Base-by-base conservation (phyloP, 1,284 basidiomycete species). In the Austroboletus niveus region DNA sequence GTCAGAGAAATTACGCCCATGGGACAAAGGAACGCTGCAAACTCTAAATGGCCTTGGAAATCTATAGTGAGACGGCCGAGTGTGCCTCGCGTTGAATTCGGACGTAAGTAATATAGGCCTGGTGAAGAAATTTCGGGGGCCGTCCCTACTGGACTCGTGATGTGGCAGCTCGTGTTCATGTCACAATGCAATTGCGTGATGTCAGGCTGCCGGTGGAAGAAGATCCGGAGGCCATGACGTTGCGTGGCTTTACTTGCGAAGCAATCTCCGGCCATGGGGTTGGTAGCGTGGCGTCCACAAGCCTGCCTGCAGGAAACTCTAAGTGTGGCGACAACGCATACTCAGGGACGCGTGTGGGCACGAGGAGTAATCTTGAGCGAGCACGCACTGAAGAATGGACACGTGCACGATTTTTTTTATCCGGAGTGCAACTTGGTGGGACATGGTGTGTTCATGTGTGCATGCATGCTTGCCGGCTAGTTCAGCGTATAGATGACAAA, bases 151-250 rank as follows among this genome's bases (percentile, higher is more conserved):
- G 12, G 3, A 4, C 35, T 15, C 8, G 38, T 14, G 11, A 29
- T 45, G 24, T 5, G 41, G 35, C 17, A 38, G 31, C 29, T 30
- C 40, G 42, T 14, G 27, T 34, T 42, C 29, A 51, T 44, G 49
- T 38, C 42, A 32, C 51, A 44, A 48, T 52, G 46, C 22, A 45
- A 52, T 46, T 46, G 46, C 29, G 39, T 30, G 48, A 60, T 49
- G 49, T 47, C 57, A 53, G 42, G 48, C 48, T 47, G 15, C 57
- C 52, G 54, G 52, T 52, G 56, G 12, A 42, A 42, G 51, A 58
- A 56, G 61, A 66, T 66, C 61, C 61, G 61, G 42, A 49, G 50
- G 54, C 45, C 62, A 41, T 62, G 57, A 46, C 3, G n/a, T 24
- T 43, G 50, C 40, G 22, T 60, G 48, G 42, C 49, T n/a, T 27